Evolutionary conservation across 192 early-diverging fungal species (phyloP), one percentile per base, ranked within the genome.

Genomic region (Phycomyces blakesleeanus): DNA sequence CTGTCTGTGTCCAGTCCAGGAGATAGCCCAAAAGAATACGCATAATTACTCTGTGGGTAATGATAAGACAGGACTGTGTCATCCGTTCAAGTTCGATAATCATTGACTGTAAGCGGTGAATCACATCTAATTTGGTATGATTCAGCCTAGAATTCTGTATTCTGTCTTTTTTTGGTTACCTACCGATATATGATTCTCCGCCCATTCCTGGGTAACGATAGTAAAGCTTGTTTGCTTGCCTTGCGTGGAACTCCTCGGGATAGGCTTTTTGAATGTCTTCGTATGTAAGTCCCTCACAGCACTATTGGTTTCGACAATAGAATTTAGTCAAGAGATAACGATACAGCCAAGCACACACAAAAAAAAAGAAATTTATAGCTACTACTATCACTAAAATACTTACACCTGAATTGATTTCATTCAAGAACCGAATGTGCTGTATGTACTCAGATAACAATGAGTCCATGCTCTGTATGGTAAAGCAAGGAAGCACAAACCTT

Each of bases 81-180:
- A 95, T 96, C 55, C 96, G 81, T 72, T 98, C 96, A 57, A 96
- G 77, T 77, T 98, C 96, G 51, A 98, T 88, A 71, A 98, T 96
- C 50, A 97, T 77, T 34, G 94, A 94, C 69, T 93, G 82, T 55
- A 98, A 64, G n/a, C 95, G 80, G 69, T 97, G 91, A 54, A 98
- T 94, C 18, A 98, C 95, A 67, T 98, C 96, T 67, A 12, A 47
- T 47, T 34, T 34, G 72, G 64, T 52, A 40, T 51, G 24, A 14
- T 47, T 47, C 12, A 47, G 44, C 3, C 44, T 47, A 29, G 1
- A 59, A 12, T 18, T 16, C 40, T 9, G 20, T 25, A 15, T 7
- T 14, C 14, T n/a, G 16, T 4, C 53, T 39, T 18, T 38, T n/a
- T n/a, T n/a, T n/a, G n/a, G n/a, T n/a, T 39, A 51, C 62, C 37